A percentile compares a stretch with the other conserved stretches of the same genome.
Evolutionary conservation across 176 grass and related monocot genomes (phyloP).

Genomic region (maize (Zea mays)): Zm-B73-REFERENCE-NAM-5.0 NC_050102.1:181089501-181090000

Average conservation of each 20-base stretch:
- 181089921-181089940: slow-evolving; percentile 2
- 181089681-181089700: slow-evolving; percentile 9
- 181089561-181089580: slow-evolving; percentile 75
- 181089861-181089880: neutral
- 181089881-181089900: neutral
- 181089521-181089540: slow-evolving; percentile 71
- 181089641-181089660: slow-evolving; percentile 28
- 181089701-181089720: slow-evolving; percentile 8
- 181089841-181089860: neutral
- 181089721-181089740: slow-evolving; percentile 9
- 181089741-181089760: neutral
- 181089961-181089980: neutral
- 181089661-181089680: neutral
- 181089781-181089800: neutral
- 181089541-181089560: slow-evolving; percentile 78
- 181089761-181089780: no score
- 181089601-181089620: slow-evolving; percentile 72
- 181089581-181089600: slow-evolving; percentile 62
- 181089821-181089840: slow-evolving; percentile 1
- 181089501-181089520: slow-evolving; percentile 86
- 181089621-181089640: slow-evolving; percentile 17
- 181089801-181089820: neutral
- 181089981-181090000: neutral
- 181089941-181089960: slow-evolving; percentile 9
- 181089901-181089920: neutral